Percentiles rank a stretch among this genome's conserved stretches.
Evolutionary conservation across 2,329 filamentous ascomycete genomes (phyloP).

Genomic region (Podosphaera aphanis): DNA sequence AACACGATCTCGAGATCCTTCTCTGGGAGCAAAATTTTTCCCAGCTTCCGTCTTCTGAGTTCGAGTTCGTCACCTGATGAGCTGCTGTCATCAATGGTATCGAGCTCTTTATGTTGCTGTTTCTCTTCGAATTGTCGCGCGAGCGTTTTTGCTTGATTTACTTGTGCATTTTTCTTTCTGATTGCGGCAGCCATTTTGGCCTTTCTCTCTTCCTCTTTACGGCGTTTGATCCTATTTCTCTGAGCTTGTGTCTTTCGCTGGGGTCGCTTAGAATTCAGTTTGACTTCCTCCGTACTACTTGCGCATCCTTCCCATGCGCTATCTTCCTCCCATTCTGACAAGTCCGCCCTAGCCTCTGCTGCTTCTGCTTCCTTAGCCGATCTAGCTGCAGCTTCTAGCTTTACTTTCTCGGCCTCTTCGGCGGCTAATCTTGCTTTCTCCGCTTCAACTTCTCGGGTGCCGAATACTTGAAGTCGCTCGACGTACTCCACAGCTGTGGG

Average conservation of each 20-base stretch:
- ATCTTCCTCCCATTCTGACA: slow-evolving; percentile 61
- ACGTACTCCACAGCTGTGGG: slow-evolving; percentile 73
- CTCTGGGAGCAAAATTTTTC: slow-evolving; percentile 50
- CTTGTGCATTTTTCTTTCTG: slow-evolving; percentile 50
- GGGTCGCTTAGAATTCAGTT: slow-evolving; percentile 45
- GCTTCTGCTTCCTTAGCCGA: slow-evolving; percentile 57
- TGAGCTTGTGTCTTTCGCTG: slow-evolving; percentile 70
- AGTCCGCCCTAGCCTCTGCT: slow-evolving; percentile 38
- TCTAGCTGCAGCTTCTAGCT: slow-evolving; percentile 39
- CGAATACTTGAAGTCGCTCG: slow-evolving; percentile 47
- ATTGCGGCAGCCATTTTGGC: slow-evolving; percentile 53
- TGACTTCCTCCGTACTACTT: slow-evolving; percentile 51
- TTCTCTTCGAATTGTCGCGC: slow-evolving; percentile 36
- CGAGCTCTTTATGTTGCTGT: slow-evolving; percentile 25
- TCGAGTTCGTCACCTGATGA: slow-evolving; percentile 36
- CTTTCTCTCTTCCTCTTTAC: slow-evolving; percentile 65
- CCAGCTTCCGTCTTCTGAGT: slow-evolving; percentile 49
- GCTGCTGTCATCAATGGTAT: slow-evolving; percentile 23
- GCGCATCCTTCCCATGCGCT: slow-evolving; percentile 80
- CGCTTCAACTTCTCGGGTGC: slow-evolving; percentile 52
- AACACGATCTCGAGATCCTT: slow-evolving; percentile 61
- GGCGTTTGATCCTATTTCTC: slow-evolving; percentile 66
- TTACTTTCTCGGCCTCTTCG: slow-evolving; percentile 41
- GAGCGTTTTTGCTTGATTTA: slow-evolving; percentile 47
- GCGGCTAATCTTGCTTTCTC: slow-evolving; percentile 52